These are phyloP conservation scores for Lachnellula arida DNA, from an alignment of 2,329 filamentous ascomycete genomes.

Conservation along the genomic window DNA sequence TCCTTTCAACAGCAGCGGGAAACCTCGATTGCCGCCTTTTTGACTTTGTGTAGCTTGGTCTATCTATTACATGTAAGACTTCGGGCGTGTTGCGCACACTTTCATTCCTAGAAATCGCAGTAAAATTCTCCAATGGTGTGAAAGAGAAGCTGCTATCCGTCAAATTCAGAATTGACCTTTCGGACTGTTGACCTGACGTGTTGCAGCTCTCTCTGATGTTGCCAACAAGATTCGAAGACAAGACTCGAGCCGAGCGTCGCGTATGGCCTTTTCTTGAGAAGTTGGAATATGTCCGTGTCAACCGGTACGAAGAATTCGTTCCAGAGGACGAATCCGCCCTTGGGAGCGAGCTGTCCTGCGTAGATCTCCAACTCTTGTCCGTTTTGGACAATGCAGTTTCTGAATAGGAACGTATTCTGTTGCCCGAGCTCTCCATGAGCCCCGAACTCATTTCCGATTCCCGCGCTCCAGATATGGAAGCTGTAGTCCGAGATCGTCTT, in stretches of 20 bases:
- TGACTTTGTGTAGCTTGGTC: conserved; percentile 7
- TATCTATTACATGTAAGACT: conserved; percentile 1
- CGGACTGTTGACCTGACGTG: background rate
- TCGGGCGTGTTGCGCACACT: conserved; percentile 7
- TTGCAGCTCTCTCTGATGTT: conserved; percentile 9
- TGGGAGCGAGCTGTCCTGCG: conserved; percentile 20
- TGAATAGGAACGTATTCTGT: conserved; percentile 20
- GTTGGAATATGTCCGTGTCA: conserved; percentile 27
- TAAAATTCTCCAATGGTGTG: conserved; percentile 22
- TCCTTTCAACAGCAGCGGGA: conserved; percentile 10
- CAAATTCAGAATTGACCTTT: conserved; percentile 18
- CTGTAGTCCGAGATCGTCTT: conserved; percentile 16
- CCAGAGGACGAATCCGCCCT: conserved; percentile 14
- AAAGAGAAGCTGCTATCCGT: conserved; percentile 23
- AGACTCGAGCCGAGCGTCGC: conserved; percentile 16
- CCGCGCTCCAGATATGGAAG: conserved; percentile 8
- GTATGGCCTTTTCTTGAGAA: conserved; percentile 27
- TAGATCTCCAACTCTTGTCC: conserved; percentile 25
- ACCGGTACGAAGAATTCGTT: conserved; percentile 16
- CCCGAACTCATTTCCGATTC: conserved; percentile 6
- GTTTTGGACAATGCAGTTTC: conserved; percentile 23
- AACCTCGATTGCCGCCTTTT: conserved; percentile 18
- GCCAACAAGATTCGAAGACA: conserved; percentile 7
- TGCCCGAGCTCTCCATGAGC: conserved; percentile 6
- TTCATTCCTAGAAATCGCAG: conserved; percentile 11